Evolutionary conservation across 2,329 filamentous ascomycete species (phyloP).

Genomic region (Chrysoporthe austroafricana): DNA sequence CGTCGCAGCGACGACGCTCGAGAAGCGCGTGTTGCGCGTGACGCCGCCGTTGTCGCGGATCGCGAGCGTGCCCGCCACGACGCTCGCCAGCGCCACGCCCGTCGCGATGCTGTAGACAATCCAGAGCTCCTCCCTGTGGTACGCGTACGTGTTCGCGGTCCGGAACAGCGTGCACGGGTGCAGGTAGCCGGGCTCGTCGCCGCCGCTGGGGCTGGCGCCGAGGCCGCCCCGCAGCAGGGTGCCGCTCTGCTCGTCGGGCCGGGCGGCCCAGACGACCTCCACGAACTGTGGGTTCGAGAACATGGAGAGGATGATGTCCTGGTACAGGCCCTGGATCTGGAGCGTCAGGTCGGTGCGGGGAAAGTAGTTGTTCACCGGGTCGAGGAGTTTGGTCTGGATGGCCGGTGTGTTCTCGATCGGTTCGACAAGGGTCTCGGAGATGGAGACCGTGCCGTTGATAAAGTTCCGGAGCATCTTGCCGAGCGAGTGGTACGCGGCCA

Average conservation of each 20-base stretch:
- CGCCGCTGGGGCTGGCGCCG: not conserved
- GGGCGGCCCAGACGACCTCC: constrained; percentile 36
- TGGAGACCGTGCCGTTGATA: constrained; percentile 40
- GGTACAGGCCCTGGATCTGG: constrained; percentile 40
- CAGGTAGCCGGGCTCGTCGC: constrained; percentile 21
- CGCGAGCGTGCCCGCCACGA: constrained; percentile 41
- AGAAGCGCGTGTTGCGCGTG: constrained; percentile 43
- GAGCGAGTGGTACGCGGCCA: constrained; percentile 42
- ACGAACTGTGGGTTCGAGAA: constrained; percentile 27
- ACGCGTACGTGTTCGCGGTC: constrained; percentile 40
- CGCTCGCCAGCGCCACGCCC: constrained; percentile 32
- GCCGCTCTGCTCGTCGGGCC: constrained; percentile 35
- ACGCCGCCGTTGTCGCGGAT: constrained; percentile 41
- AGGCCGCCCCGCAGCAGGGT: constrained; percentile 28
- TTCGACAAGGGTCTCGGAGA: constrained; percentile 33
- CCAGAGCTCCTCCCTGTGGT: constrained; percentile 40
- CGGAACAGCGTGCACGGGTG: constrained; percentile 41
- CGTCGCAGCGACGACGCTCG: constrained; percentile 47
- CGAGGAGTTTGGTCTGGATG: constrained; percentile 48
- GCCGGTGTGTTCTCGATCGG: constrained; percentile 37
- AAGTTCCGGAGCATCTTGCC: constrained; percentile 39
- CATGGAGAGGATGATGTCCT: constrained; percentile 32
- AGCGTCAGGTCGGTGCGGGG: constrained; percentile 35
- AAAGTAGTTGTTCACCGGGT: constrained; percentile 39
- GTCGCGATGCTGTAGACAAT: constrained; percentile 37